phyloP scores from a whole-genome alignment of 176 grass and related monocot genomes.

The Cenchrus fungigraminus region DNA sequence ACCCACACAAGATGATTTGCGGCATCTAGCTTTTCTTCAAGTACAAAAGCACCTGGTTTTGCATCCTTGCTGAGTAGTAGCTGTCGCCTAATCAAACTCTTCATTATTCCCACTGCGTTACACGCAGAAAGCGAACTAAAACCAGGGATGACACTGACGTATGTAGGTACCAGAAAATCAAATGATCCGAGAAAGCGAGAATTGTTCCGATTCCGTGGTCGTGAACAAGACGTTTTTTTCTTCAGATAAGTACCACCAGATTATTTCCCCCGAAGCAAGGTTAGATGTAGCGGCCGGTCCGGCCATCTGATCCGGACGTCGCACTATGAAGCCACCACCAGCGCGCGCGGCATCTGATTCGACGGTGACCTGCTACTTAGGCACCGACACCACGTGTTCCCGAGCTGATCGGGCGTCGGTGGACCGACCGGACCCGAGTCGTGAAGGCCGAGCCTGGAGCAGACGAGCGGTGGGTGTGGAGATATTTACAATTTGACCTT shows the following conservation, averaged over 20 bases:
- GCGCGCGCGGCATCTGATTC: conserved; percentile 9
- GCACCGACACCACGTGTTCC: conserved; percentile 28
- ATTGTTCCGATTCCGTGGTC: neutral
- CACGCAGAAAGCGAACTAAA: neutral
- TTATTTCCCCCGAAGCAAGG: neutral
- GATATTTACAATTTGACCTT: too few relatives aligned
- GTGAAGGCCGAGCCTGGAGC: neutral
- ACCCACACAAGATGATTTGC: neutral
- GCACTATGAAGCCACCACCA: neutral
- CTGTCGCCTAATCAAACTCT: conserved; percentile 30
- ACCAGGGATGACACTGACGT: neutral
- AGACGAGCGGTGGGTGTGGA: neutral
- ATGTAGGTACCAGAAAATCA: neutral
- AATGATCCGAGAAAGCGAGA: neutral
- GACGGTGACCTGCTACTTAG: neutral
- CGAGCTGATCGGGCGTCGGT: neutral
- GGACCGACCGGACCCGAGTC: neutral
- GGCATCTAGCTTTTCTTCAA: neutral
- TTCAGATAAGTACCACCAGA: neutral
- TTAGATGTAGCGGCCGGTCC: neutral
- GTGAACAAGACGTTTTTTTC: neutral
- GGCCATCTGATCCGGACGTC: conserved; percentile 3
- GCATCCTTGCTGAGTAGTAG: neutral
- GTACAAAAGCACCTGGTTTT: neutral
- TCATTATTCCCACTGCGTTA: neutral